A percentile compares a stretch with the other conserved stretches of the same genome.
Conservation (phyloP, 2,329 filamentous ascomycete species). For the Cercospora sp. region DNA sequence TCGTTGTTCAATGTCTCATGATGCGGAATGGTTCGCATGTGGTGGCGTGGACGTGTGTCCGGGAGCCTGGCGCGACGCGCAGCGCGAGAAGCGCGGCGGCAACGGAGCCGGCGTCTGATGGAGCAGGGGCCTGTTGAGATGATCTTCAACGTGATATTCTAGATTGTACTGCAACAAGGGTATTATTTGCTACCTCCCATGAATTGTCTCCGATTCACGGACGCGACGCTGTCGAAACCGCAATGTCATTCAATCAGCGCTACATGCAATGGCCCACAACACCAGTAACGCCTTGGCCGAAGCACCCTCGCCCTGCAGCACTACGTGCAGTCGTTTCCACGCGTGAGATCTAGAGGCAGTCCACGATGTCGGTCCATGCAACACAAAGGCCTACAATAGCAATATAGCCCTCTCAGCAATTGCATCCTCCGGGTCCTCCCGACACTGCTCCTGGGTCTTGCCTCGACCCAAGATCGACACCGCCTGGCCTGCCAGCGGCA, state of each 20-base stretch:
- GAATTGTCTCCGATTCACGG: neutral
- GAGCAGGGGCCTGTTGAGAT: neutral
- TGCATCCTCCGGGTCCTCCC: conserved; percentile 59
- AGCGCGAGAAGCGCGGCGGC: neutral
- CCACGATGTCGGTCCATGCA: neutral
- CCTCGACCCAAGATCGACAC: conserved; percentile 67
- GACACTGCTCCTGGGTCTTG: conserved; percentile 60
- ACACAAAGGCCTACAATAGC: neutral
- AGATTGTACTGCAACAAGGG: neutral
- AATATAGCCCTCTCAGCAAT: conserved; percentile 52
- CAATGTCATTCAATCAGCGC: neutral
- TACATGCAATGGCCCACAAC: conserved; percentile 3
- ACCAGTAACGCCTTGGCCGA: conserved; percentile 1
- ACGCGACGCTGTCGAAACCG: neutral
- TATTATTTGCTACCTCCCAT: neutral
- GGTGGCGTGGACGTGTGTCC: neutral
- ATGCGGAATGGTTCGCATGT: neutral
- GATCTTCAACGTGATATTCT: neutral
- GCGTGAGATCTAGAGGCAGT: neutral
- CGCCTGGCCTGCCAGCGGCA: conserved; percentile 58
- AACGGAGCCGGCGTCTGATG: conserved; percentile 1
- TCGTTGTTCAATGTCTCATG: neutral
- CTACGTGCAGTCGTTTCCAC: neutral
- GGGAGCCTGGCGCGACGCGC: neutral
- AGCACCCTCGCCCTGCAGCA: neutral